phyloP scores from a whole-genome alignment of 768 basidiomycete species.

The Calocera cornea region DNA sequence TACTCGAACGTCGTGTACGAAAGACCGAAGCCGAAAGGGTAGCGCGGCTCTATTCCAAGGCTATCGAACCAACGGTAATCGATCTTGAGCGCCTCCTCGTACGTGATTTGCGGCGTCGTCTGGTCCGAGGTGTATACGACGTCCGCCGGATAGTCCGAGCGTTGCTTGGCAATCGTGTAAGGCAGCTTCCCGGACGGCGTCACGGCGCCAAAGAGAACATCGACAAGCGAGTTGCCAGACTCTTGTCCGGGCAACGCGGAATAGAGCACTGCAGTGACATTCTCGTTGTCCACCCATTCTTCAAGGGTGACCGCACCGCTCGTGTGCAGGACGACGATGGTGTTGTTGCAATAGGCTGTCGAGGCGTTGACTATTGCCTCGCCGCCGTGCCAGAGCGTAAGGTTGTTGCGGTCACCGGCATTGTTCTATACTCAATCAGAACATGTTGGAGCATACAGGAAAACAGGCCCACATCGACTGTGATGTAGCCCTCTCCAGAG shows the following conservation, averaged over 20 bases:
- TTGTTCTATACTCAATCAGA: slow-evolving; percentile 29
- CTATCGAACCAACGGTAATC: slow-evolving; percentile 65
- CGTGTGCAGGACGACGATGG: slow-evolving; percentile 65
- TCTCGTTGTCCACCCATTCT: slow-evolving; percentile 28
- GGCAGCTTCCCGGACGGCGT: slow-evolving; percentile 59
- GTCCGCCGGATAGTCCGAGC: slow-evolving; percentile 44
- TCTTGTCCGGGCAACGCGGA: slow-evolving; percentile 48
- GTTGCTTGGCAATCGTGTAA: slow-evolving; percentile 58
- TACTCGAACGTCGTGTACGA: slow-evolving; percentile 76
- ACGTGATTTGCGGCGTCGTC: slow-evolving; percentile 40
- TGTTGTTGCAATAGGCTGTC: slow-evolving; percentile 52
- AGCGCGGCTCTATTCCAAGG: slow-evolving; percentile 30
- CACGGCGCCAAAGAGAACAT: slow-evolving; percentile 54
- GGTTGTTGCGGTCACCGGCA: slow-evolving; percentile 44
- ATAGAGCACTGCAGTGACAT: slow-evolving; percentile 29
- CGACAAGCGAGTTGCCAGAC: slow-evolving; percentile 55
- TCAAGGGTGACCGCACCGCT: slow-evolving; percentile 38
- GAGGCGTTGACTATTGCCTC: slow-evolving; percentile 50
- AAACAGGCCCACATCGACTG: slow-evolving; percentile 41
- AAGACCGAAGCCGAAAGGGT: slow-evolving; percentile 81
- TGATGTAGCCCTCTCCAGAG: slow-evolving; percentile 73
- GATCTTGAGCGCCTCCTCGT: slow-evolving; percentile 42
- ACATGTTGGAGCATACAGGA: neutral
- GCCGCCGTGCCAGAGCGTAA: slow-evolving; percentile 62
- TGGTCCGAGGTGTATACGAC: slow-evolving; percentile 26